These are phyloP conservation scores for Millerozyma miso DNA, from an alignment of 805 yeast species.

Conservation along the genomic window DNA sequence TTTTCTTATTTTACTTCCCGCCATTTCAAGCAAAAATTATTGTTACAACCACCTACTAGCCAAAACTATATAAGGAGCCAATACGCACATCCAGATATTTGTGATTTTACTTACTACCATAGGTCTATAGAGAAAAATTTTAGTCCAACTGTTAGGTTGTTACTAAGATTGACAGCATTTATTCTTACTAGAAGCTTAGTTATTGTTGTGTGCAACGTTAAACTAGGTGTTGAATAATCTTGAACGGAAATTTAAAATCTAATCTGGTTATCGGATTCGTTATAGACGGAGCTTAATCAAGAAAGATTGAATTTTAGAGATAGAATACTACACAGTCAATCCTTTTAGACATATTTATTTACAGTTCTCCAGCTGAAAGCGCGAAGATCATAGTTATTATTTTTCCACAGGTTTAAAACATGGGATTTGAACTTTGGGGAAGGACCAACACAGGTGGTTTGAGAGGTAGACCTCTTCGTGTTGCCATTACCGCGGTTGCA, in stretches of 20 bases:
- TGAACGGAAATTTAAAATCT: background rate
- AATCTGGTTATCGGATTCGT: background rate
- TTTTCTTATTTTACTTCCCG: background rate
- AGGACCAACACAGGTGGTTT: slow-evolving; percentile 50
- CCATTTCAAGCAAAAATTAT: background rate
- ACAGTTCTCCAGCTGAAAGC: background rate
- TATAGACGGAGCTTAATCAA: background rate
- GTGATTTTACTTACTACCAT: background rate
- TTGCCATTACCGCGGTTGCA: slow-evolving; percentile 3
- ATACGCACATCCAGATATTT: background rate
- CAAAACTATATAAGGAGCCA: background rate
- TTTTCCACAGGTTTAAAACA: background rate
- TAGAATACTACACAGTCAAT: background rate
- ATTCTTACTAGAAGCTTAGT: background rate
- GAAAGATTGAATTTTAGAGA: too few species aligned
- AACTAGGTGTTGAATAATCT: background rate
- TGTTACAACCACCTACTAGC: background rate
- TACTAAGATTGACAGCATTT: background rate
- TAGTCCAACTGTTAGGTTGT: background rate
- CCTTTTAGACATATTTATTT: background rate
- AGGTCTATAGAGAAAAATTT: background rate
- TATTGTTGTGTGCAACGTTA: background rate
- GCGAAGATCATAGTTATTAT: background rate
- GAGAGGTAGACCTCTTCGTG: slow-evolving; percentile 49
- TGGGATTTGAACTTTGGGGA: slow-evolving; percentile 22